These are phyloP conservation scores for Sextonia rubra DNA, from an alignment of 164 flowering plant species.

Conservation along the genomic window DNA sequence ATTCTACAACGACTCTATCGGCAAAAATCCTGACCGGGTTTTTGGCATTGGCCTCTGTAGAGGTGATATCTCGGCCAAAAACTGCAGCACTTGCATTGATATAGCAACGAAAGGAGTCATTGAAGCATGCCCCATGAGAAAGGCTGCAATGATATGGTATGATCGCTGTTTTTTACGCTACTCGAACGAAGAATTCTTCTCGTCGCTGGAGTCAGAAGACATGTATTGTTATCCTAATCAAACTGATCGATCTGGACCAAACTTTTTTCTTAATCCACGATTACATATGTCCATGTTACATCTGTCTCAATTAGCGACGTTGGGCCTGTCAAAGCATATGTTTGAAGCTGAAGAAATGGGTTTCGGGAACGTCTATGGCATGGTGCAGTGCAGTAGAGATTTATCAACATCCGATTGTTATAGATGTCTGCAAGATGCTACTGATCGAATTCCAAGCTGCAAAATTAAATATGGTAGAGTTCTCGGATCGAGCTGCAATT, in stretches of 20 bases:
- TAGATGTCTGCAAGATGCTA: background rate
- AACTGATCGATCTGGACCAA: background rate
- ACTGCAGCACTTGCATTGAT: slow-evolving; percentile 10
- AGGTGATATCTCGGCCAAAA: background rate
- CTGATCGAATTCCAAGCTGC: background rate
- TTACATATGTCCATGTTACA: background rate
- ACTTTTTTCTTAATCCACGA: background rate
- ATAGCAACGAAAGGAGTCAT: background rate
- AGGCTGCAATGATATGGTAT: slow-evolving; percentile 1
- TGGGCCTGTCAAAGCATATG: background rate
- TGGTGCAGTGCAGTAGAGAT: slow-evolving; percentile 8
- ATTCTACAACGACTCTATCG: slow-evolving; percentile 9
- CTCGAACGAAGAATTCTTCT: slow-evolving; percentile 1
- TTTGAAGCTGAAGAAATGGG: background rate
- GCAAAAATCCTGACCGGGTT: slow-evolving; percentile 3
- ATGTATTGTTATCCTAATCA: too few relatives aligned
- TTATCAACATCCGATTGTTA: background rate
- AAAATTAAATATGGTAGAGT: background rate
- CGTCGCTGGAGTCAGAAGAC: too few relatives aligned
- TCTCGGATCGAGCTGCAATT: background rate
- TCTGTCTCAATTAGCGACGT: background rate
- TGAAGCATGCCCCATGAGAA: slow-evolving; percentile 2
- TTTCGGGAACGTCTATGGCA: background rate
- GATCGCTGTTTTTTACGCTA: slow-evolving; percentile 13
- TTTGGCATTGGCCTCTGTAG: slow-evolving; percentile 16